Conservation (phyloP, 768 basidiomycete species). For the Auricularia heimuer region DNA sequence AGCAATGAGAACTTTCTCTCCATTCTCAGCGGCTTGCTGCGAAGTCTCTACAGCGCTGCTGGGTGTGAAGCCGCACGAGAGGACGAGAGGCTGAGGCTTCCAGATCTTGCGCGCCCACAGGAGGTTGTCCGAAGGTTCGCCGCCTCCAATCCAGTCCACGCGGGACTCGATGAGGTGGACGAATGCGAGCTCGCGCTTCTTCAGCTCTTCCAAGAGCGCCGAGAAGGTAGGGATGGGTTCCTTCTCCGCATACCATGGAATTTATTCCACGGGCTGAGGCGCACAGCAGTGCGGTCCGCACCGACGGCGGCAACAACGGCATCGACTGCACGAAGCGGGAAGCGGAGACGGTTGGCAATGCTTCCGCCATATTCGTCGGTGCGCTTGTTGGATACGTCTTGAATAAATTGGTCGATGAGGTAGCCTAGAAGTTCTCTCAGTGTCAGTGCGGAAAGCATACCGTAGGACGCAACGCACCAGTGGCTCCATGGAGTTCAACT, state of each 20-base stretch:
- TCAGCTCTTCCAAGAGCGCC: conserved; percentile 11
- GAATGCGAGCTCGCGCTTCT: conserved; percentile 20
- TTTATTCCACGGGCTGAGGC: conserved; percentile 19
- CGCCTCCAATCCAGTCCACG: background rate
- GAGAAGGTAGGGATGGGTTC: conserved; percentile 13
- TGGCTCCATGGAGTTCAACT: conserved; percentile 24
- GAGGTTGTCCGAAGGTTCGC: background rate
- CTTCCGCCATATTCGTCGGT: conserved; percentile 39
- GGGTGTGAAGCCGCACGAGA: conserved; percentile 3
- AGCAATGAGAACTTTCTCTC: conserved; percentile 5
- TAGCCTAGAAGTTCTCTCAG: conserved; percentile 14
- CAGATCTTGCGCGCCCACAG: conserved; percentile 2
- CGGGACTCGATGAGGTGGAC: conserved; percentile 17
- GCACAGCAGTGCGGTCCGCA: conserved; percentile 24
- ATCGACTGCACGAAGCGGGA: conserved; percentile 29
- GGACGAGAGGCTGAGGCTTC: conserved; percentile 1
- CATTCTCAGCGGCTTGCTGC: background rate
- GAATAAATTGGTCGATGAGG: conserved; percentile 29
- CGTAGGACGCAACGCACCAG: conserved; percentile 7
- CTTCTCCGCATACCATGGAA: conserved; percentile 2
- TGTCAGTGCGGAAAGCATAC: background rate
- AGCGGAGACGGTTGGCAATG: conserved; percentile 35
- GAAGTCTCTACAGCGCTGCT: background rate
- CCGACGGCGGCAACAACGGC: conserved; percentile 29
- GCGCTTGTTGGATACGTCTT: conserved; percentile 27